Evolutionary conservation across 768 basidiomycete genomes (phyloP), one percentile per base, ranked within the genome.

Genomic region (Amanita rimosa): DNA sequence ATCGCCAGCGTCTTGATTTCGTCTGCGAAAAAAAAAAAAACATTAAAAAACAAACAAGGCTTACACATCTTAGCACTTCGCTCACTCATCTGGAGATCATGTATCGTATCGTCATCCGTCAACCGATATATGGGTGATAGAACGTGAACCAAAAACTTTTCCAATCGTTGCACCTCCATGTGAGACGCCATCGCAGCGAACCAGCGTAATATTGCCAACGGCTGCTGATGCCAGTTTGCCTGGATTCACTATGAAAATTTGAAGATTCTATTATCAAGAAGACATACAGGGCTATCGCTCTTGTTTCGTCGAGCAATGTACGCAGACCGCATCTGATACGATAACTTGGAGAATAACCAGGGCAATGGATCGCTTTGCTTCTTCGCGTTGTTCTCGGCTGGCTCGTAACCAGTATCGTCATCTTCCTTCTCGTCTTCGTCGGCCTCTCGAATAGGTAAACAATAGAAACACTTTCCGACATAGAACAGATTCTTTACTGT

Each of bases 291-390:
- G 17, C 63, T 63, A 11, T 61, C 61, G 6, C 74, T 64, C 49
- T 71, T 73, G 54, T 76, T 85, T 22, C 82, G 70, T 43, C 86
- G 75, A 5, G 74, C 73, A 49, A 89, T 83, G 57, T 85, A 79
- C 4, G 84, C 82, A 4, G 84, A 83, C 29, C 80, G 78, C 8
- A 83, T 76, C 59, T 93, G 85, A 62, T 87, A 94, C 0, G 95
- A 97, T 16, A 98, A 68, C 59, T 87, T 87, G 19, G 92, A 93
- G 71, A 98, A 97, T 29, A 99, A 65, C 93, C 95, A 98, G 0
- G 88, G 78, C 2, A 97, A 68, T 0, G 83, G 83, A 55, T 83
- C 73, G 51, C 52, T 58, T 48, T 29, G 9, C 55, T 49, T 65
- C 50, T 51, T 53, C 53, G 22, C 53, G 45, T 38, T 61, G 4